Conservation (phyloP, 192 early-diverging fungal species). For the Dissophora ornata region DNA sequence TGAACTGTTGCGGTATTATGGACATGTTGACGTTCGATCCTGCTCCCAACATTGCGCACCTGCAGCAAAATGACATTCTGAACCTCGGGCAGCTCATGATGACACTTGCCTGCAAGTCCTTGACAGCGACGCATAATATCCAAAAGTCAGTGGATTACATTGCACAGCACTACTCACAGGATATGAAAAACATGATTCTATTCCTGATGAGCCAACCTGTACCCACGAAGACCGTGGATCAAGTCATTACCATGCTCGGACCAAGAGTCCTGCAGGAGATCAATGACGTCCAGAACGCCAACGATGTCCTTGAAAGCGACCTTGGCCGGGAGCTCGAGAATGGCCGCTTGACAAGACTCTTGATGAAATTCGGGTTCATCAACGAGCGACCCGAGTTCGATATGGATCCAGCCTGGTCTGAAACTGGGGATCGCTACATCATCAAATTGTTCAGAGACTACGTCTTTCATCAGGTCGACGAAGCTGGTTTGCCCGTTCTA, state of each 20-base stretch:
- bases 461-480: slow-evolving; percentile 96
- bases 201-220: slow-evolving; percentile 82
- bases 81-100: slow-evolving; percentile 85
- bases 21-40: slow-evolving; percentile 82
- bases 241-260: slow-evolving; percentile 81
- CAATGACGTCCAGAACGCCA: slow-evolving; percentile 77
- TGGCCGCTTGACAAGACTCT: slow-evolving; percentile 85
- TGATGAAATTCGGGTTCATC: slow-evolving; percentile 94
- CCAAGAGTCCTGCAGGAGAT: slow-evolving; percentile 81
- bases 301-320: slow-evolving; percentile 84
- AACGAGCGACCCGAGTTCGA: slow-evolving; percentile 67
- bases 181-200: slow-evolving; percentile 86
- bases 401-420: slow-evolving; percentile 93
- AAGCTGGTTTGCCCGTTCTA: slow-evolving; percentile 81
- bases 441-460: slow-evolving; percentile 98
- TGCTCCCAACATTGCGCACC: slow-evolving; percentile 67
- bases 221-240: slow-evolving; percentile 80
- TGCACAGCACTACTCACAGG: slow-evolving; percentile 76
- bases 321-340: slow-evolving; percentile 91
- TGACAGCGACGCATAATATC: slow-evolving; percentile 75
- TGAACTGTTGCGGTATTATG: slow-evolving; percentile 79
- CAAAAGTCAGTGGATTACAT: slow-evolving; percentile 83
- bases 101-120: slow-evolving; percentile 79
- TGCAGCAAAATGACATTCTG: slow-evolving; percentile 86
- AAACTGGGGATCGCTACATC: slow-evolving; percentile 98